phyloP scores from a whole-genome alignment of 169 alveolate species.

The Plasmodium relictum region DNA sequence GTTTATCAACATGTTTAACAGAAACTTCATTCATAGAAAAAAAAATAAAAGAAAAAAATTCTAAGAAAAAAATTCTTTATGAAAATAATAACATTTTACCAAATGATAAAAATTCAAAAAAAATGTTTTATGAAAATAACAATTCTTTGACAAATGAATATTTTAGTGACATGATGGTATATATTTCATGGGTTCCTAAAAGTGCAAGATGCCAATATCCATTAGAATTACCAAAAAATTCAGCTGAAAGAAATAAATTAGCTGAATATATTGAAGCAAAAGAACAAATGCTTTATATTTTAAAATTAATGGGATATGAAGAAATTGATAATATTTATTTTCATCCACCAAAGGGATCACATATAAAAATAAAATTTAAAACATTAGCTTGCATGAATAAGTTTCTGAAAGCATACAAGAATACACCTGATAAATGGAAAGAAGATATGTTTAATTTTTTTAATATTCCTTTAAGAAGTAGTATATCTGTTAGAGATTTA shows the following conservation, averaged over 20 bases:
- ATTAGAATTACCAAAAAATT: conserved; percentile 62
- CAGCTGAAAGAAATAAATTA: conserved; percentile 74
- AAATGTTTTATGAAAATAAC: conserved; percentile 5
- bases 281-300: conserved; percentile 69
- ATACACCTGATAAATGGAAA: conserved; percentile 78
- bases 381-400: conserved; percentile 58
- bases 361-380: conserved; percentile 68
- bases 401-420: conserved; percentile 49
- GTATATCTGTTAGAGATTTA: conserved; percentile 72
- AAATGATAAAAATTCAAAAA: conserved; percentile 17
- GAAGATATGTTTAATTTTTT: conserved; percentile 75
- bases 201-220: conserved; percentile 78
- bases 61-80: conserved; percentile 13
- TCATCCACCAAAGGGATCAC: conserved; percentile 79
- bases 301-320: conserved; percentile 66
- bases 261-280: conserved; percentile 72
- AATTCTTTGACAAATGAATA: conserved; percentile 17
- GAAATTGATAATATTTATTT: conserved; percentile 67
- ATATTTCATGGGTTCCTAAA: conserved; percentile 78
- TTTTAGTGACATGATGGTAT: conserved; percentile 77
- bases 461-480: conserved; percentile 75
- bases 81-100: conserved; percentile 1
- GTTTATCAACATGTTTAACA: conserved; percentile 43
- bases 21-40: conserved; percentile 40
- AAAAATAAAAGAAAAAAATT: conserved; percentile 22